Conservation (phyloP, 1,284 basidiomycete genomes). For the Heterobasidion irregulare region DNA sequence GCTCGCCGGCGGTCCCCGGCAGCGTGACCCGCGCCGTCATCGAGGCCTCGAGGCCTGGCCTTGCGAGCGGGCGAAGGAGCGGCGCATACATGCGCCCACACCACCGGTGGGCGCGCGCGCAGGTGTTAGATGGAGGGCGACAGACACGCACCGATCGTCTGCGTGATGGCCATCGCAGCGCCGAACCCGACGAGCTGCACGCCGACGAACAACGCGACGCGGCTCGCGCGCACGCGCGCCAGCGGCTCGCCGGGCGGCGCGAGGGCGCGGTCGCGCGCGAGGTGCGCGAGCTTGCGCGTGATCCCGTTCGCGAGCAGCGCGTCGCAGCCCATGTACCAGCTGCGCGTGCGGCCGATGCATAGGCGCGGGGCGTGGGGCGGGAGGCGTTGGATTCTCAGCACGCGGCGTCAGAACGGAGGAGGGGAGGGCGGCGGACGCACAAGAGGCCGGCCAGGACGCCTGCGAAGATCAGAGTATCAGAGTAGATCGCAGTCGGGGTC, state of each 20-base stretch:
- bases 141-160: constrained; percentile 69
- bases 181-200: constrained; percentile 86
- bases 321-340: constrained; percentile 89
- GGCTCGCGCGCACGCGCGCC: constrained; percentile 62
- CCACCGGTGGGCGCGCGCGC: too few species aligned
- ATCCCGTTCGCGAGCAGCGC: constrained; percentile 82
- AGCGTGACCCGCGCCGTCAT: too few species aligned
- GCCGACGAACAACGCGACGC: constrained; percentile 71
- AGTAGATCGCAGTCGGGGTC: not conserved
- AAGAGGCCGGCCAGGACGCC: constrained; percentile 70
- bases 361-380: too few species aligned
- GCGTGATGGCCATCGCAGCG: constrained; percentile 86
- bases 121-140: not conserved
- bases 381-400: too few species aligned
- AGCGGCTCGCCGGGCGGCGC: constrained; percentile 65
- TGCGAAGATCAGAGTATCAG: constrained; percentile 6
- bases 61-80: too few species aligned
- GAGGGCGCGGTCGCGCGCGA: constrained; percentile 67
- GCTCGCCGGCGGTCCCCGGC: not conserved
- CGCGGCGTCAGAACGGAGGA: too few species aligned
- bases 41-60: too few species aligned
- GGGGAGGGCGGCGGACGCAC: constrained; percentile 29
- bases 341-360: constrained; percentile 16
- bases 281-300: constrained; percentile 75
- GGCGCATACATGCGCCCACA: too few species aligned